These are phyloP conservation scores for Viola odorata DNA, from an alignment of 345 rosid genomes.

Conservation along the genomic window DNA sequence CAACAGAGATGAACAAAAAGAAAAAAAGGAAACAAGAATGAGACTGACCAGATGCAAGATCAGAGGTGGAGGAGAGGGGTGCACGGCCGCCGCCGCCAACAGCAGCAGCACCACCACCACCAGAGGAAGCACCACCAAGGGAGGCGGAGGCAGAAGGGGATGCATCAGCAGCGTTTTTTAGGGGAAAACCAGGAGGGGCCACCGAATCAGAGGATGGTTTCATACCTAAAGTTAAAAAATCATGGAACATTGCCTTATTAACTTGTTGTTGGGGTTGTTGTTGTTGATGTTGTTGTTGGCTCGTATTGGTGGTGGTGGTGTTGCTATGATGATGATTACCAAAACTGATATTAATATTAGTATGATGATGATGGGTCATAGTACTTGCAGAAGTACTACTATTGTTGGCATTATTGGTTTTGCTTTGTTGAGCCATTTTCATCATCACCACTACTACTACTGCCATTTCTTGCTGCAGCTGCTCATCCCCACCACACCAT, in stretches of 20 bases:
- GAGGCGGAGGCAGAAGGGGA: slow-evolving; percentile 48
- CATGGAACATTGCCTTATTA: slow-evolving; percentile 69
- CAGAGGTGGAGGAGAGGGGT: slow-evolving; percentile 73
- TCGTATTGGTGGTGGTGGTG: neutral
- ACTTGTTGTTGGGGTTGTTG: slow-evolving; percentile 22
- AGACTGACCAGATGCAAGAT: slow-evolving; percentile 65
- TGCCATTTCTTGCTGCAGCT: slow-evolving; percentile 44
- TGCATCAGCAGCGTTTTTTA: slow-evolving; percentile 27
- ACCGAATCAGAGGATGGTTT: slow-evolving; percentile 35
- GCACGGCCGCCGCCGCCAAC: slow-evolving; percentile 54
- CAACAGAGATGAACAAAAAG: neutral
- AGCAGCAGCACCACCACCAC: slow-evolving; percentile 28
- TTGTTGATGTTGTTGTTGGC: slow-evolving; percentile 15
- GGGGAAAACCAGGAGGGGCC: slow-evolving; percentile 25
- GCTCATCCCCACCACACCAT: slow-evolving; percentile 18
- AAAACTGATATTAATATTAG: neutral
- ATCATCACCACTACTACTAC: slow-evolving; percentile 10
- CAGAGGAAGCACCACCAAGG: slow-evolving; percentile 43
- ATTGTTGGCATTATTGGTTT: slow-evolving; percentile 27
- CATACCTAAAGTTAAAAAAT: slow-evolving; percentile 56
- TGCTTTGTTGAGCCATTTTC: slow-evolving; percentile 41
- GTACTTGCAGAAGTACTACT: neutral
- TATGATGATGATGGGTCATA: neutral
- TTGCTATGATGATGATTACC: neutral
- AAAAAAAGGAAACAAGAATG: slow-evolving; percentile 1